Conservation (phyloP, 2,329 filamentous ascomycete genomes). For the Ophiostoma sp. region DNA sequence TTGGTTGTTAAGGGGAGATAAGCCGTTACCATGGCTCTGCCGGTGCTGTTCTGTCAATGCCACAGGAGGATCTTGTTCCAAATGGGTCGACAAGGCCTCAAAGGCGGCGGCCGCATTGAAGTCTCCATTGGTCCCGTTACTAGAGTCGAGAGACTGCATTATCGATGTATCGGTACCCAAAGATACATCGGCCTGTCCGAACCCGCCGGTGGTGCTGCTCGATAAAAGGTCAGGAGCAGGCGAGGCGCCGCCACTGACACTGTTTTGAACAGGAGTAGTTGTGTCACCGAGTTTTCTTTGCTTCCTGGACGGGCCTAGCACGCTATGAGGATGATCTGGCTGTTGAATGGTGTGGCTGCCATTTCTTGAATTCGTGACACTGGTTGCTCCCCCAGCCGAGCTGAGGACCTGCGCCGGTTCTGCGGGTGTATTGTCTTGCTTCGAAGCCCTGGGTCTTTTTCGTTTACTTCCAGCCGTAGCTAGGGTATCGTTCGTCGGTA, state of each 20-base stretch:
- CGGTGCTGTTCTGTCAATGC: conserved; percentile 30
- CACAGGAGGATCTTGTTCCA: conserved; percentile 27
- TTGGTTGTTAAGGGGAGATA: conserved; percentile 25
- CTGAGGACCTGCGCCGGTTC: conserved; percentile 5
- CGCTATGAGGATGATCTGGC: conserved; percentile 28
- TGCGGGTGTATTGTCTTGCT: conserved; percentile 4
- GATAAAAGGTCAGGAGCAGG: conserved; percentile 18
- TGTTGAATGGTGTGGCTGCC: conserved; percentile 16
- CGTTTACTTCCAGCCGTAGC: conserved; percentile 34
- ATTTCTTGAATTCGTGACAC: background rate
- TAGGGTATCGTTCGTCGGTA: conserved; percentile 9
- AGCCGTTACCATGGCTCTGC: conserved; percentile 24
- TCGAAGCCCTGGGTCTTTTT: conserved; percentile 35
- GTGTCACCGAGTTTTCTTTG: conserved; percentile 42
- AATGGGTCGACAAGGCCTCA: conserved; percentile 27
- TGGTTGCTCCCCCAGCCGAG: background rate
- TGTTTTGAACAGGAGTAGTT: conserved; percentile 31
- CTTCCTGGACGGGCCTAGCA: conserved; percentile 36
- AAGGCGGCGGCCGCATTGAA: conserved; percentile 25
- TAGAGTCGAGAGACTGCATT: conserved; percentile 23
- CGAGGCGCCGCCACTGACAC: conserved; percentile 24
- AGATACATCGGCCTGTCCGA: background rate
- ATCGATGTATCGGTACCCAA: conserved; percentile 22
- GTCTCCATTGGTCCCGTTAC: background rate
- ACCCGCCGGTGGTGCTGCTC: background rate